Conservation (phyloP, 306 rosid genomes). For the Dryas octopetala region DNA sequence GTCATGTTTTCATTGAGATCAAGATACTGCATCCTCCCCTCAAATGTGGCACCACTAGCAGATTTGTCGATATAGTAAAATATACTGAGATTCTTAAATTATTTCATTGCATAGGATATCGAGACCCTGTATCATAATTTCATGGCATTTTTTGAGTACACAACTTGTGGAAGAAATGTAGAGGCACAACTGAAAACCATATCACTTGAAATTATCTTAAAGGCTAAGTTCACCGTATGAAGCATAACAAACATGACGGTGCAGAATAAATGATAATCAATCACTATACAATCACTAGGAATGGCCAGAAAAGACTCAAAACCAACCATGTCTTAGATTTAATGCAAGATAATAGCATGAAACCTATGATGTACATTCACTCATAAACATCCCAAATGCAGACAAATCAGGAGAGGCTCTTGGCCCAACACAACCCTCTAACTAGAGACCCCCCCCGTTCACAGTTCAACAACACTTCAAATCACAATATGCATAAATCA, state of each 20-base stretch:
- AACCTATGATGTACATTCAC: constrained; percentile 96
- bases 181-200: neutral
- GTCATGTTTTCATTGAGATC: too few relatives aligned
- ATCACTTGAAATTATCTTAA: neutral
- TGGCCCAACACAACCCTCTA: constrained; percentile 46
- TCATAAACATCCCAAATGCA: constrained; percentile 63
- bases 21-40: too few relatives aligned
- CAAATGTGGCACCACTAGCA: too few relatives aligned
- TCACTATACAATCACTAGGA: constrained; percentile 29
- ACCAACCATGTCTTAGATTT: constrained; percentile 41
- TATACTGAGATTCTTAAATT: too few relatives aligned
- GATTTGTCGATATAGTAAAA: too few relatives aligned
- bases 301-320: constrained; percentile 33
- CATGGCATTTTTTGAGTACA: too few relatives aligned
- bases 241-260: constrained; percentile 7
- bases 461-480: constrained; percentile 33
- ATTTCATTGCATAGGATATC: too few relatives aligned
- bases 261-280: constrained; percentile 25
- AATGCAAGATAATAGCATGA: constrained; percentile 33
- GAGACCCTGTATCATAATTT: too few relatives aligned
- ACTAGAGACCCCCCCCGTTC: constrained; percentile 37
- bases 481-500: constrained; percentile 43
- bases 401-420: constrained; percentile 44
- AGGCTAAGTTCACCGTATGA: neutral
- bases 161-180: neutral